A percentile compares a stretch with the other conserved stretches of the same genome.
phyloP scores from a whole-genome alignment of 768 basidiomycete genomes.

The Leccinum incarnatum region DNA sequence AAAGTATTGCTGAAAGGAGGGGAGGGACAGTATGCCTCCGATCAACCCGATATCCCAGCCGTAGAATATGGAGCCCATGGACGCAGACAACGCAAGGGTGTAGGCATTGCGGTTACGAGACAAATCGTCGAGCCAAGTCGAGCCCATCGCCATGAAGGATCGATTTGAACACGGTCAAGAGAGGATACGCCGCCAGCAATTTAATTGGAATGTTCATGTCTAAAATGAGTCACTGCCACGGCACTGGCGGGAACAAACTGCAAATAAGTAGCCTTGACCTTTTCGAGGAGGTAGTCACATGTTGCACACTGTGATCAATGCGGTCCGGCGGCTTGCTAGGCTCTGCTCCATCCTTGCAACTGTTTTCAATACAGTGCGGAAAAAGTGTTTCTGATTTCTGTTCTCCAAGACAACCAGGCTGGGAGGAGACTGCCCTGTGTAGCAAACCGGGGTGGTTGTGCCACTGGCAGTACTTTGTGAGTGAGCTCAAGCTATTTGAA shows the following conservation, averaged over 20 bases:
- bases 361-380: neutral
- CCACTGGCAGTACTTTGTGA: neutral
- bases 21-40: constrained; percentile 45
- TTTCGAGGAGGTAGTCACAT: neutral
- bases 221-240: neutral
- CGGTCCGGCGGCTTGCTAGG: neutral
- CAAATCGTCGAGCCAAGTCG: constrained; percentile 21
- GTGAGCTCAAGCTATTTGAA: neutral
- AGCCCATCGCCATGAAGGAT: constrained; percentile 22
- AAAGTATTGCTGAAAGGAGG: constrained; percentile 48
- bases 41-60: constrained; percentile 52
- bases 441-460: too few species aligned
- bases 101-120: constrained; percentile 44
- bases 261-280: neutral
- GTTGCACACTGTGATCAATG: neutral
- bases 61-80: constrained; percentile 48
- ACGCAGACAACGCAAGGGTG: constrained; percentile 41
- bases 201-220: neutral
- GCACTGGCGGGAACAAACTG: neutral
- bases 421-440: too few species aligned
- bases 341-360: neutral
- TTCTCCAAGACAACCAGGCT: neutral
- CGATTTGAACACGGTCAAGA: neutral
- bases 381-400: neutral
- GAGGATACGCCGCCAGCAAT: neutral